phyloP scores from a whole-genome alignment of 805 yeast genomes.

The Debaryomyces castellii region DNA sequence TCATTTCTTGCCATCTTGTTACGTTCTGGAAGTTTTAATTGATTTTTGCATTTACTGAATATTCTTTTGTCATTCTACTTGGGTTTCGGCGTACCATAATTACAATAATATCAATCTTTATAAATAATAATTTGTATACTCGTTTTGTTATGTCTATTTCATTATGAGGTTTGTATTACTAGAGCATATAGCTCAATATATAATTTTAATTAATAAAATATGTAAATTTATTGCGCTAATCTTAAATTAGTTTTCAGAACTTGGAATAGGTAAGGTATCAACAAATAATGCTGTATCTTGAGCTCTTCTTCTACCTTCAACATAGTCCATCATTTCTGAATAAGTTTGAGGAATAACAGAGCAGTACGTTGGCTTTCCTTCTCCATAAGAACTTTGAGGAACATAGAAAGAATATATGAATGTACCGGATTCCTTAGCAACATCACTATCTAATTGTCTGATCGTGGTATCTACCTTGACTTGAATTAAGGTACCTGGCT shows the following conservation, averaged over 20 bases:
- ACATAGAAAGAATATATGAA: conserved; percentile 89
- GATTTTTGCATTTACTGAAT: background rate
- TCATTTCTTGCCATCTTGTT: background rate
- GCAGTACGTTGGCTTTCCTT: conserved; percentile 55
- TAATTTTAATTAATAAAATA: background rate
- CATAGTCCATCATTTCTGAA: conserved; percentile 87
- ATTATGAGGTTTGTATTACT: background rate
- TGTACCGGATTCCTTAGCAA: conserved; percentile 73
- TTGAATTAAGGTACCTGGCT: conserved; percentile 86
- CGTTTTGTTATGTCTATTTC: background rate
- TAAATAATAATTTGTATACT: background rate
- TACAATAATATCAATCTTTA: background rate
- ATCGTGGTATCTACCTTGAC: conserved; percentile 85
- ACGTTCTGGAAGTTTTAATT: background rate
- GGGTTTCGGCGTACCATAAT: background rate
- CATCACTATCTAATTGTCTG: conserved; percentile 60
- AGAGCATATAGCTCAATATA: background rate
- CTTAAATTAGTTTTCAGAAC: background rate
- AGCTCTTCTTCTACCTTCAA: conserved; percentile 90
- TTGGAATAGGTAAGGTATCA: conserved; percentile 27
- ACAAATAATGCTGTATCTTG: conserved; percentile 73
- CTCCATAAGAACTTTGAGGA: conserved; percentile 51
- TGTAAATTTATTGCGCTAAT: background rate
- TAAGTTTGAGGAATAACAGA: conserved; percentile 86
- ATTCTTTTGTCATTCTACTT: background rate